Percentiles rank a stretch among this genome's conserved stretches.
phyloP scores from a whole-genome alignment of 2,329 filamentous ascomycete species.

The Teratosphaeria viscida region DNA sequence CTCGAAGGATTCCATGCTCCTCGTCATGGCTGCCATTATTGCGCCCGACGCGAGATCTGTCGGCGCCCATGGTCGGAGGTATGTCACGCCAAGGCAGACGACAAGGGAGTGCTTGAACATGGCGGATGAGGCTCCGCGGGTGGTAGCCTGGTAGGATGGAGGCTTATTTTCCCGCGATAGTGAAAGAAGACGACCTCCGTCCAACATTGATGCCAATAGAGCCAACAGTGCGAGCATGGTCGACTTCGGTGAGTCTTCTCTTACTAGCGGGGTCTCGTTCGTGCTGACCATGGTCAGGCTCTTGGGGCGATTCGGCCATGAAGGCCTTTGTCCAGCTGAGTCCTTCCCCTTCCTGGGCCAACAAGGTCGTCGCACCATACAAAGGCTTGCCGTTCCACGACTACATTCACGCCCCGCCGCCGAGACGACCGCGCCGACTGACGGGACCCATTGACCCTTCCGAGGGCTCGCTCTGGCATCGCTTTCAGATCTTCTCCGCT shows the following conservation, averaged over 20 bases:
- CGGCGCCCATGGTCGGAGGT: background rate
- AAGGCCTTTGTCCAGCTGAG: conserved; percentile 17
- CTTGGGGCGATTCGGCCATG: conserved; percentile 20
- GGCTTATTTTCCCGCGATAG: background rate
- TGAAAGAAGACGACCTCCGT: background rate
- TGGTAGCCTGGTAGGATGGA: background rate
- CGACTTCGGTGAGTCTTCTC: background rate
- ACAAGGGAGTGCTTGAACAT: background rate
- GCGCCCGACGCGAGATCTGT: background rate
- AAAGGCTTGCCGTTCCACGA: conserved; percentile 23
- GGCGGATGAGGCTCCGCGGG: background rate
- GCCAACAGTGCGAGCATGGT: background rate
- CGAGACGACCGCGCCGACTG: conserved; percentile 16
- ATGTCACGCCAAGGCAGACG: background rate
- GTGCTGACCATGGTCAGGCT: conserved; percentile 11
- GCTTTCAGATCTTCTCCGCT: conserved; percentile 14
- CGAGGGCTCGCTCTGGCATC: conserved; percentile 15
- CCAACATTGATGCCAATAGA: background rate
- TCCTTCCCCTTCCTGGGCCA: conserved; percentile 24
- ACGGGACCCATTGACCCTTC: conserved; percentile 17
- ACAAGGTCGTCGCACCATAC: conserved; percentile 19
- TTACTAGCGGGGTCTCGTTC: background rate
- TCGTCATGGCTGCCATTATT: background rate
- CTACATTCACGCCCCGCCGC: conserved; percentile 18
- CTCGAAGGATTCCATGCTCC: background rate